These are phyloP conservation scores for Adansonia rubrostipa DNA, from an alignment of 441 rosid genomes.

Conservation along the genomic window DNA sequence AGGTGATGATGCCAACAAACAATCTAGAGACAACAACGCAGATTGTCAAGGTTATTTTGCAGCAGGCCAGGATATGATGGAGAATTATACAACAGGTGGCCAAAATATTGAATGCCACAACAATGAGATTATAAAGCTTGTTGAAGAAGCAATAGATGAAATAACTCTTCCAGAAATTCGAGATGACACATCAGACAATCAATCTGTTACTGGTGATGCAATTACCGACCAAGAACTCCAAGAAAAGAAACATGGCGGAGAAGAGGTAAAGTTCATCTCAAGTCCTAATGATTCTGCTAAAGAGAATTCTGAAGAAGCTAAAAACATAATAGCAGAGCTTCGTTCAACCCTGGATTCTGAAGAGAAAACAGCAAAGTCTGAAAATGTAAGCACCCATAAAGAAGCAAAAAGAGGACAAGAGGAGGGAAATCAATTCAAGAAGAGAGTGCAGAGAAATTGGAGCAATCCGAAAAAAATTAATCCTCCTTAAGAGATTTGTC, in stretches of 20 bases:
- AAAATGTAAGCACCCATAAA: constrained; percentile 2
- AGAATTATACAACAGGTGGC: constrained; percentile 31
- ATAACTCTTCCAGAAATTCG: constrained; percentile 64
- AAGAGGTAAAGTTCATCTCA: constrained; percentile 26
- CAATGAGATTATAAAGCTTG: constrained; percentile 75
- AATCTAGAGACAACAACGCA: constrained; percentile 18
- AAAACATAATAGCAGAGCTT: constrained; percentile 25
- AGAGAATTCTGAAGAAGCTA: constrained; percentile 36
- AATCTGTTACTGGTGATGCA: constrained; percentile 30
- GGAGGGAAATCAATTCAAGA: constrained; percentile 35
- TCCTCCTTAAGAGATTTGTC: constrained; percentile 73
- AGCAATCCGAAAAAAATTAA: constrained; percentile 68
- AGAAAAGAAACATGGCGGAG: constrained; percentile 34
- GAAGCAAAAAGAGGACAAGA: constrained; percentile 32
- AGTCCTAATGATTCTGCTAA: constrained; percentile 25
- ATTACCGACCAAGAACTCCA: constrained; percentile 29
- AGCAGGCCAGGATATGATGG: constrained; percentile 27
- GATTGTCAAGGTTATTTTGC: constrained; percentile 23
- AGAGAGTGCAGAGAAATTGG: constrained; percentile 59
- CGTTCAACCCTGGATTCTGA: constrained; percentile 15
- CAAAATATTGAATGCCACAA: constrained; percentile 46
- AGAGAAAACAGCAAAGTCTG: constrained; percentile 29
- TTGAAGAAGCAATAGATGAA: constrained; percentile 91
- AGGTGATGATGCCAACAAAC: constrained; percentile 30
- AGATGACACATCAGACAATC: constrained; percentile 43